These are phyloP conservation scores for Xylaria digitata DNA, from an alignment of 2,329 filamentous ascomycete genomes.

Conservation along the genomic window DNA sequence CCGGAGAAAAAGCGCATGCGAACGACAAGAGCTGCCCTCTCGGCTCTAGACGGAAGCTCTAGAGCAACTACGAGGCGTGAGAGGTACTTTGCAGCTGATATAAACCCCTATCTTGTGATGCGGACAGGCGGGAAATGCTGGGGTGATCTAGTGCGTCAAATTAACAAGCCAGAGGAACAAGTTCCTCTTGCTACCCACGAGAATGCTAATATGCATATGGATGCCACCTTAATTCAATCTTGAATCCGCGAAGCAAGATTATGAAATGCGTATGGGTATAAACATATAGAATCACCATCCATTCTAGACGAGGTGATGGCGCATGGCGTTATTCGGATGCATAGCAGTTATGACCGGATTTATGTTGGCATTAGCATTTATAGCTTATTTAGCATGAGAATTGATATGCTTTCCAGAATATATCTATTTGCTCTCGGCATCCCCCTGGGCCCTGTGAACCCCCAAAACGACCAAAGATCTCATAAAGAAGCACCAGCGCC, in stretches of 20 bases:
- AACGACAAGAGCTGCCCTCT: conserved; percentile 79
- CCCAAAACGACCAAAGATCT: background rate
- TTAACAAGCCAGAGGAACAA: background rate
- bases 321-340: conserved; percentile 4
- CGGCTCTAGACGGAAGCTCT: conserved; percentile 79
- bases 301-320: conserved; percentile 1
- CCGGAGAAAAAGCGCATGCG: conserved; percentile 68
- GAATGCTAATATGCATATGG: conserved; percentile 23
- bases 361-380: conserved; percentile 20
- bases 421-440: background rate
- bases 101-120: conserved; percentile 72
- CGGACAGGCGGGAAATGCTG: conserved; percentile 67
- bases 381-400: conserved; percentile 9
- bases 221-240: conserved; percentile 19
- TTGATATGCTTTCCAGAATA: background rate
- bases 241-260: background rate
- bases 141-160: conserved; percentile 44
- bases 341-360: background rate
- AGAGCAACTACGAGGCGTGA: conserved; percentile 75
- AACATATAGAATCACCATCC: conserved; percentile 8
- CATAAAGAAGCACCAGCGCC: background rate
- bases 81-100: conserved; percentile 73
- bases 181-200: conserved; percentile 11
- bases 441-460: background rate
- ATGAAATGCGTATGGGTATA: conserved; percentile 5